phyloP scores from a whole-genome alignment of 257 asterid genomes.

The Solanum sitiens region DNA sequence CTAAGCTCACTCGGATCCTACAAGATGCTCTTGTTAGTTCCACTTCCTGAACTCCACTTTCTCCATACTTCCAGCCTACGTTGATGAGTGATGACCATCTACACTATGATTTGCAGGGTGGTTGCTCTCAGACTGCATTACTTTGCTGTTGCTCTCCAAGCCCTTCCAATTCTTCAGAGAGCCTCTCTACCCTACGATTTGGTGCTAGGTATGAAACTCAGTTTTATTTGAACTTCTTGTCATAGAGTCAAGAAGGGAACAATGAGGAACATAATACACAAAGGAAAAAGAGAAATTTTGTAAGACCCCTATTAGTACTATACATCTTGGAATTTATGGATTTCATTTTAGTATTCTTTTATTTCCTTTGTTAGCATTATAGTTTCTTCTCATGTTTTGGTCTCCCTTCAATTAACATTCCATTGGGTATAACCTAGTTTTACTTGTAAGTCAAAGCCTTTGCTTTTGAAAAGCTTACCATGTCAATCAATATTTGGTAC shows the following conservation, averaged over 20 bases:
- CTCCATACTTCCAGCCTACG: not conserved
- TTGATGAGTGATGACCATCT: constrained; percentile 7
- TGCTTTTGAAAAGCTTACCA: not conserved
- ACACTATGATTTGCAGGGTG: constrained; percentile 44
- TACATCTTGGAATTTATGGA: not conserved
- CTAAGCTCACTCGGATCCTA: constrained; percentile 78
- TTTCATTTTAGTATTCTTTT: not conserved
- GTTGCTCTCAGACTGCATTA: constrained; percentile 65
- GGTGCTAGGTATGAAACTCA: constrained; percentile 56
- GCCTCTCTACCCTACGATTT: constrained; percentile 76
- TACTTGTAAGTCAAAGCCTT: not conserved
- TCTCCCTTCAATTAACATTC: not conserved
- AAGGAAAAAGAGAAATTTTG: not conserved
- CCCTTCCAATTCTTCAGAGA: constrained; percentile 66
- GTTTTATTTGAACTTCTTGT: not conserved
- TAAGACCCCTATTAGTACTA: not conserved
- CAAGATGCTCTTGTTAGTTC: constrained; percentile 75
- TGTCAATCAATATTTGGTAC: not conserved
- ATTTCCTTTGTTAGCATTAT: not conserved
- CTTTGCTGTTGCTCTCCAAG: constrained; percentile 94
- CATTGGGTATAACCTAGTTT: not conserved
- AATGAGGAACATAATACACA: not conserved
- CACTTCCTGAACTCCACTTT: constrained; percentile 1
- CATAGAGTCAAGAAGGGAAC: not conserved
- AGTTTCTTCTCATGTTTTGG: not conserved